Evolutionary conservation across 257 asterid species (phyloP), one percentile per base, ranked within the genome.

Genomic region (Plantago major): DNA sequence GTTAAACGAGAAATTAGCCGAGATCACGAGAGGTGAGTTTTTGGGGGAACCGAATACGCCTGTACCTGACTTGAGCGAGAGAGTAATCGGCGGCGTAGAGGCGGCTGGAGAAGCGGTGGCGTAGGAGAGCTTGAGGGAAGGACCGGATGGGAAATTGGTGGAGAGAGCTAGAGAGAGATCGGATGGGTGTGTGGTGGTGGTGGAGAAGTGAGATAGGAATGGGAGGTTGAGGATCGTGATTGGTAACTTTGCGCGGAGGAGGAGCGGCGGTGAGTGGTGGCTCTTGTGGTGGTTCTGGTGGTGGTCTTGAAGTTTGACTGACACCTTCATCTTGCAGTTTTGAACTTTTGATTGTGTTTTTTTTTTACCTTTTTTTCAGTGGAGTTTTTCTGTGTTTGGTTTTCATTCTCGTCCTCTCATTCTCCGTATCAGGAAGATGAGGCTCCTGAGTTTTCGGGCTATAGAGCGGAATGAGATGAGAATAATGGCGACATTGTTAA

Each of bases 1-100:
- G 64, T 82, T 76, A 76, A 83, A 85, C 44, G 95, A 79, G 74
- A 90, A 84, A 59, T 77, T 72, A 52, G 96, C 98, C 19, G 95
- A 80, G 66, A 90, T 80, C 45, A 79, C 65, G 46, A 90, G 82
- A 15, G 95, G 96, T 11, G 95, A 88, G 62, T 76, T 78, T 42
- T 67, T 82, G 18, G 98, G 94, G 15, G 98, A 90, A 12, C 98
- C 98, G 52, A 77, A 85, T 26, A 83, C 70, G 28, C 98, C 95
- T n/a, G 87, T 80, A 30, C 96, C 95, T 10, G 98, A 90, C 73
- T 82, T 90, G 43, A 88, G 89, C 0, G 91, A 65, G 22, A 88
- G 84, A 13, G 76, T 77, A 6, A 85, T 53, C 10, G 95, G 96
- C 1, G 89, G 82, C 45, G 70, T 5, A 69, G 68, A 26, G 28